Evolutionary conservation across 2,329 filamentous ascomycete species (phyloP).

Genomic region (Neopestalotiopsis clavispora): DNA sequence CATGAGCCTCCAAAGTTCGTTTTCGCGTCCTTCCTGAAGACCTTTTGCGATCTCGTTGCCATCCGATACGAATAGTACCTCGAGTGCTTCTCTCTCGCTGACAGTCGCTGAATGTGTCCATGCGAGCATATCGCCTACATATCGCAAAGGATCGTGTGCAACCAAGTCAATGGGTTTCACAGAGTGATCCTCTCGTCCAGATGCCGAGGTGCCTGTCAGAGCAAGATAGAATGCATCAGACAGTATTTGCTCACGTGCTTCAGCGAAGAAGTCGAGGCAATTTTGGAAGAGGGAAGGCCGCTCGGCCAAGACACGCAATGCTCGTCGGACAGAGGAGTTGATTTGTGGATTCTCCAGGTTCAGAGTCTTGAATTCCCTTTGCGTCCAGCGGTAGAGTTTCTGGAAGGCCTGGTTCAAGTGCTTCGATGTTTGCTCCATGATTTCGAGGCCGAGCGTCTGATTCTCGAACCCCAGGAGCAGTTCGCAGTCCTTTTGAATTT

Average conservation of each 20-base stretch:
- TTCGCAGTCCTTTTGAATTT: constrained; percentile 87
- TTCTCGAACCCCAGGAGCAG: constrained; percentile 88
- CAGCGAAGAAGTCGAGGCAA: constrained; percentile 91
- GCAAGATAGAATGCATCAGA: constrained; percentile 90
- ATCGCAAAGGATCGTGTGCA: constrained; percentile 89
- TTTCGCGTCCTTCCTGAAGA: constrained; percentile 78
- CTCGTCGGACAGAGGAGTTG: constrained; percentile 80
- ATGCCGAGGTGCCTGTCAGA: constrained; percentile 72
- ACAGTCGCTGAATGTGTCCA: constrained; percentile 96
- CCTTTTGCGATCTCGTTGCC: constrained; percentile 86
- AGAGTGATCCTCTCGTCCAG: constrained; percentile 61
- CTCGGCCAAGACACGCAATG: constrained; percentile 86
- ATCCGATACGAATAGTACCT: constrained; percentile 88
- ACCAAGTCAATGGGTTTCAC: constrained; percentile 92
- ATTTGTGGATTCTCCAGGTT: constrained; percentile 96
- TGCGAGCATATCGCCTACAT: constrained; percentile 95
- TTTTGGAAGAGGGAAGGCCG: constrained; percentile 89
- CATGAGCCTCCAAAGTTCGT: constrained; percentile 80
- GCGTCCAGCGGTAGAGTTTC: constrained; percentile 94
- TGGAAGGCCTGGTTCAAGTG: constrained; percentile 89
- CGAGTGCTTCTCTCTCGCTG: constrained; percentile 89
- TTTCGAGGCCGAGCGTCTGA: constrained; percentile 83
- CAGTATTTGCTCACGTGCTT: constrained; percentile 83
- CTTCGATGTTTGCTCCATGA: constrained; percentile 90
- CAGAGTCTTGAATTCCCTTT: constrained; percentile 88